phyloP scores from a whole-genome alignment of 108 stramenopile species.

The Cyclotella kingstonii region DNA sequence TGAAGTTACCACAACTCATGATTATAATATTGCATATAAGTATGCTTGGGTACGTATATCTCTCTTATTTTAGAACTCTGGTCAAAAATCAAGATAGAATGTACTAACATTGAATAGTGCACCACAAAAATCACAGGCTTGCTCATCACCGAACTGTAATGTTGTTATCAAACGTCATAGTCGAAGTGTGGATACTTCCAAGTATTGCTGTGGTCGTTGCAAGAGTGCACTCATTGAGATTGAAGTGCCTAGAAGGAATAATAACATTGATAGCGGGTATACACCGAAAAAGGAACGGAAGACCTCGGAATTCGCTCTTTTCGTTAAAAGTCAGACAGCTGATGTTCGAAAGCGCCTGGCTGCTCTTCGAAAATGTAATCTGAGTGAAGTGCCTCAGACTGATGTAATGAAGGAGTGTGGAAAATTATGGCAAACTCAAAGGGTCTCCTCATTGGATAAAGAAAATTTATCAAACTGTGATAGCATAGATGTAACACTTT shows the following conservation, averaged over 20 bases:
- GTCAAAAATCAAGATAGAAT: background rate
- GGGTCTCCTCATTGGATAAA: constrained; percentile 2
- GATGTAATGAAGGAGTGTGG: constrained; percentile 84
- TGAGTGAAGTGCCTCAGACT: constrained; percentile 53
- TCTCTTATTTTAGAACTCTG: background rate
- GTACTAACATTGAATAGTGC: background rate
- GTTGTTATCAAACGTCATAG: constrained; percentile 68
- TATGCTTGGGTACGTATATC: constrained; percentile 60
- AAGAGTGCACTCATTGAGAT: constrained; percentile 65
- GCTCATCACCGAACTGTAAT: constrained; percentile 49
- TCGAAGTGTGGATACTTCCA: constrained; percentile 54
- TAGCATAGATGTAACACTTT: background rate
- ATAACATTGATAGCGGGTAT: constrained; percentile 10
- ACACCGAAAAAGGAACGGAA: constrained; percentile 53
- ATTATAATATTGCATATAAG: constrained; percentile 77
- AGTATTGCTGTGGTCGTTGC: constrained; percentile 73
- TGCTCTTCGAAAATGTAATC: constrained; percentile 21
- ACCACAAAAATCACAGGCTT: constrained; percentile 28
- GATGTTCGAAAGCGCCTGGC: constrained; percentile 46
- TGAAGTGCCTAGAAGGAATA: constrained; percentile 44
- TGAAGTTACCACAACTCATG: constrained; percentile 77
- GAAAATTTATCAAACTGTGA: background rate
- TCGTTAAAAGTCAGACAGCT: constrained; percentile 62
- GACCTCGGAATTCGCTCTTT: constrained; percentile 62
- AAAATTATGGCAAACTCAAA: constrained; percentile 55